These are phyloP conservation scores for Gautieria morchelliformis DNA, from an alignment of 768 basidiomycete species.

Conservation along the genomic window DNA sequence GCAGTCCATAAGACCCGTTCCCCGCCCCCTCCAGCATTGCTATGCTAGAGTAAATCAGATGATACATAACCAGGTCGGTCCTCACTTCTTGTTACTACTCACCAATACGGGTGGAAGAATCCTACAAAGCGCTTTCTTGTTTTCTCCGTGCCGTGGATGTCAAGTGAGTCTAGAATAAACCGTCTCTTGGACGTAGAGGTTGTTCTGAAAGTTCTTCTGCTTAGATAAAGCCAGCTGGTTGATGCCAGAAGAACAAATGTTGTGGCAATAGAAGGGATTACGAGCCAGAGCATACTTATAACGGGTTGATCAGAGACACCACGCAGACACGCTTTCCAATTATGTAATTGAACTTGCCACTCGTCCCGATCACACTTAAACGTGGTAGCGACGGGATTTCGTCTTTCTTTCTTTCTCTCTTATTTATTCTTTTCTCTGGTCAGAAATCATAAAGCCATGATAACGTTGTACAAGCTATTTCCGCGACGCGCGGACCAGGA, in stretches of 20 bases:
- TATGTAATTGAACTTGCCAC: too few species aligned
- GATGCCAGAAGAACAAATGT: background rate
- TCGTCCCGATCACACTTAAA: too few species aligned
- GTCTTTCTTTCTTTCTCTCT: too few species aligned
- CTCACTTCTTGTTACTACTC: slow-evolving; percentile 25
- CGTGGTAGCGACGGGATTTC: too few species aligned
- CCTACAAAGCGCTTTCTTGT: slow-evolving; percentile 41
- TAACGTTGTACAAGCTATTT: too few species aligned
- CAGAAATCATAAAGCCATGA: too few species aligned
- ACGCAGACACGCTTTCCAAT: too few species aligned
- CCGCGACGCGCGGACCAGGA: too few species aligned
- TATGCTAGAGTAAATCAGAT: slow-evolving; percentile 17
- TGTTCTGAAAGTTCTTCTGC: background rate
- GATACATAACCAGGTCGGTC: slow-evolving; percentile 9
- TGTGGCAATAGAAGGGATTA: background rate
- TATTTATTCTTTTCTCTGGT: too few species aligned
- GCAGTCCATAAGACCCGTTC: slow-evolving; percentile 95
- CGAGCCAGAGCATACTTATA: background rate
- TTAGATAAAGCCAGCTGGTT: background rate
- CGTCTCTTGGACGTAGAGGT: background rate
- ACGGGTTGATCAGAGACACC: background rate
- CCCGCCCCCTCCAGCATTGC: slow-evolving; percentile 96
- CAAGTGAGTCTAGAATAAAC: background rate
- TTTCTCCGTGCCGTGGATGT: background rate
- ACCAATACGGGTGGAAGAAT: slow-evolving; percentile 98